Evolutionary conservation across 352 stramenopile genomes (phyloP), one percentile per base, ranked within the genome.

Genomic region (Saprolegnia parasitica): DNA sequence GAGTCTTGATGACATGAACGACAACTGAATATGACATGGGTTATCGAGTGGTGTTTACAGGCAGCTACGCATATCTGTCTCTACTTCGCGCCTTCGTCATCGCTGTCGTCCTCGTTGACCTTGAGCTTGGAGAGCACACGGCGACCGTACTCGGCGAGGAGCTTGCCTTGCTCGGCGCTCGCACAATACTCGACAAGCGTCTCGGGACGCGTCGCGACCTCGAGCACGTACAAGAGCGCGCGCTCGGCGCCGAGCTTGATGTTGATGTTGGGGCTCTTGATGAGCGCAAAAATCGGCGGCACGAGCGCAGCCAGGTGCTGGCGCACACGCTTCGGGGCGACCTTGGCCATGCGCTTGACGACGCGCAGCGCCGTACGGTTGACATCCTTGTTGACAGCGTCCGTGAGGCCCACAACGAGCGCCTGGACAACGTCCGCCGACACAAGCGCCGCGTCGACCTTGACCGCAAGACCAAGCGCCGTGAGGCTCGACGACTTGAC

Each of bases 251-350:
- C 81, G 58, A 95, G 72, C 78, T 96, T 96, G 57, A 94, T 87
- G 0, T 84, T 81, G 62, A 96, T 82, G 73, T 96, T 95, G 72
- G 88, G 88, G 77, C 87, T 89, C 80, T 95, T 95, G 76, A 96
- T 91, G 45, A 89, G 77, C 72, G 81, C 74, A 67, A 96, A 94
- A 37, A 88, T 84, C 61, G 81, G 73, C 23, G 86, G 83, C 67
- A 96, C 88, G 47, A 96, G 80, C 54, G 74, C 72, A 13, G 62
- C 54, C 26, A 93, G 45, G 58, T 93, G 77, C 18, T 67, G 71
- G 10, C 85, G 87, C 60, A 79, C 84, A 29, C 75, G 62, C 50
- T 75, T 76, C 10, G 88, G 79, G n/a, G 85, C 78, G 26, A 78
- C 77, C 76, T 95, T 93, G 5, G 82, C 81, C 54, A 89, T 65